Conservation (phyloP, 495 filamentous ascomycete genomes). For the Paragyromitra xinjiangensis region DNA sequence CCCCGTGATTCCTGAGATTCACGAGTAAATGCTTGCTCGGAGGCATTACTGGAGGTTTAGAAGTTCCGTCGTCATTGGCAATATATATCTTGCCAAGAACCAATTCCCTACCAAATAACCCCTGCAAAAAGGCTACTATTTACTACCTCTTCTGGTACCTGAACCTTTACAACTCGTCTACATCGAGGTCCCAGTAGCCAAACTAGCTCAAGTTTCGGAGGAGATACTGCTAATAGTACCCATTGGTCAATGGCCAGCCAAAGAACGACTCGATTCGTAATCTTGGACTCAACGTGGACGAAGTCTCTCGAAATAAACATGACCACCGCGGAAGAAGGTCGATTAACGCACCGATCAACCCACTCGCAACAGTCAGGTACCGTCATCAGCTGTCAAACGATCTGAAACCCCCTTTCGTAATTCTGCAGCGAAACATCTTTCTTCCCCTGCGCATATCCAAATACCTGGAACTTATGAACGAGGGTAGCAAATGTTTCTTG, state of each 20-base stretch:
- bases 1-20: slow-evolving; percentile 6
- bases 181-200: slow-evolving; percentile 31
- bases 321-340: neutral
- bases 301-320: slow-evolving; percentile 37
- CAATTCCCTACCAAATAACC: neutral
- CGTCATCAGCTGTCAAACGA: slow-evolving; percentile 46
- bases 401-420: slow-evolving; percentile 37
- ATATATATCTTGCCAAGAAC: slow-evolving; percentile 14
- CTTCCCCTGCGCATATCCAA: slow-evolving; percentile 29
- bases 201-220: slow-evolving; percentile 35
- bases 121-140: slow-evolving; percentile 28
- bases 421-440: slow-evolving; percentile 30
- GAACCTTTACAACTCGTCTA: slow-evolving; percentile 8
- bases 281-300: slow-evolving; percentile 39
- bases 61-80: neutral
- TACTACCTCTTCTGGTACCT: slow-evolving; percentile 22
- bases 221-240: slow-evolving; percentile 5
- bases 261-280: neutral
- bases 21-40: slow-evolving; percentile 2
- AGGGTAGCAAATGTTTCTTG: slow-evolving; percentile 20
- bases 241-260: neutral
- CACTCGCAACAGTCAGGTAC: slow-evolving; percentile 5
- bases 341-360: slow-evolving; percentile 21
- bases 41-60: neutral
- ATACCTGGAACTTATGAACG: slow-evolving; percentile 24